Evolutionary conservation across 306 rosid genomes (phyloP).

Genomic region (Gillenia trifoliata): DNA sequence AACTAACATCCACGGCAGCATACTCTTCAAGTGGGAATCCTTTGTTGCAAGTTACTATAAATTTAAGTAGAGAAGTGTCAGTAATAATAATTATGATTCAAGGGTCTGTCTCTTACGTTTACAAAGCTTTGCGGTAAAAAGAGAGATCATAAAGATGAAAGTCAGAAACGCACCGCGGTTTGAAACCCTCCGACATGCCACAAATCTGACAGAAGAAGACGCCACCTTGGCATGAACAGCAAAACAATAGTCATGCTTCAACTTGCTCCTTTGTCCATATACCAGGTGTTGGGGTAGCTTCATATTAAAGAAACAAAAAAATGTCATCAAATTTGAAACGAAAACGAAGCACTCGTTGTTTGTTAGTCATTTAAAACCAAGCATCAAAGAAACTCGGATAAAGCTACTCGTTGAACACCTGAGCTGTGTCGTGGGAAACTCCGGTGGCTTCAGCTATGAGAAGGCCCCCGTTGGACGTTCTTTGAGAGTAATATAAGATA

Average conservation of each 20-base stretch:
- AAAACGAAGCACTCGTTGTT: not conserved
- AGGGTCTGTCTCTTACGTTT: not conserved
- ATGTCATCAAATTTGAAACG: not conserved
- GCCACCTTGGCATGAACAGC: constrained; percentile 49
- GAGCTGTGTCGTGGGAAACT: constrained; percentile 45
- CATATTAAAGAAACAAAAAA: not conserved
- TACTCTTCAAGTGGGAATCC: not conserved
- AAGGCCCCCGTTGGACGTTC: not conserved
- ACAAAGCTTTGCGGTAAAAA: too few relatives aligned
- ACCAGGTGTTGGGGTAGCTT: constrained; percentile 35
- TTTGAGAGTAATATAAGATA: constrained; percentile 33
- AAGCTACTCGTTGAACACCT: constrained; percentile 24
- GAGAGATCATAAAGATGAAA: too few relatives aligned
- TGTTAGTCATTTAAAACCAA: not conserved
- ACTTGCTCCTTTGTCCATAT: constrained; percentile 53
- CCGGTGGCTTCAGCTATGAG: constrained; percentile 33
- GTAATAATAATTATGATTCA: too few relatives aligned
- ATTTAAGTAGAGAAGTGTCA: too few relatives aligned
- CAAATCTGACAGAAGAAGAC: constrained; percentile 43
- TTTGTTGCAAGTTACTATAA: not conserved
- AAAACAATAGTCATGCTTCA: constrained; percentile 46
- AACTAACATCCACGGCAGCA: not conserved
- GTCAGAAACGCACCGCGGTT: constrained; percentile 26
- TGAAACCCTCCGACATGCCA: constrained; percentile 44
- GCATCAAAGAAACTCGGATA: not conserved